Evolutionary conservation across 805 yeast species (phyloP).

Genomic region (Blastobotrys robertii): DNA sequence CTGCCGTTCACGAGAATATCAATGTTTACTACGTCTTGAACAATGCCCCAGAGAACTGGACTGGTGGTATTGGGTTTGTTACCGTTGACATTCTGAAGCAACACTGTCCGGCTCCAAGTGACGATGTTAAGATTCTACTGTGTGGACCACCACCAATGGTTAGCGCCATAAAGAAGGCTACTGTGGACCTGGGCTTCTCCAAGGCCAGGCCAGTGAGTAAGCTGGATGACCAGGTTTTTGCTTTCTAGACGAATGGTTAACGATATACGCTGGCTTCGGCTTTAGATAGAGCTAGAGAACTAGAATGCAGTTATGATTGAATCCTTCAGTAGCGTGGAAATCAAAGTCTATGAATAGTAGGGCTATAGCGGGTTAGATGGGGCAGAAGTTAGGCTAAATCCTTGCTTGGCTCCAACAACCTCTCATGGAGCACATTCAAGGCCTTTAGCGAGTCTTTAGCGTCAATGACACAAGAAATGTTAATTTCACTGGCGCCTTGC

Average conservation of each 20-base stretch:
- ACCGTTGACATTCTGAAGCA: slow-evolving; percentile 61
- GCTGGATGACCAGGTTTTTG: slow-evolving; percentile 83
- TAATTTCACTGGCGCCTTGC: slow-evolving; percentile 97
- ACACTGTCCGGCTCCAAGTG: slow-evolving; percentile 51
- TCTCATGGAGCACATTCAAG: slow-evolving; percentile 72
- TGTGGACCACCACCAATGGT: slow-evolving; percentile 97
- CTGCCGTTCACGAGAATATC: slow-evolving; percentile 42
- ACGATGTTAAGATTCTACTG: slow-evolving; percentile 57
- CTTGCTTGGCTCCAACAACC: slow-evolving; percentile 34
- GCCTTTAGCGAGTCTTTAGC: slow-evolving; percentile 79
- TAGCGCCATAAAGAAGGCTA: slow-evolving; percentile 71
- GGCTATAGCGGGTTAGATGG: too few species aligned
- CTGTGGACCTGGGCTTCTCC: slow-evolving; percentile 58
- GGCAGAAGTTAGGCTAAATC: too few species aligned
- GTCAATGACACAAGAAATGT: slow-evolving; percentile 89
- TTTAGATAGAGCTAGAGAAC: too few species aligned
- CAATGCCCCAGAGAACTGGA: slow-evolving; percentile 61
- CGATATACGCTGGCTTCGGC: too few species aligned
- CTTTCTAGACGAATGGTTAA: slow-evolving; percentile 45
- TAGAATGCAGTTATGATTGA: too few species aligned
- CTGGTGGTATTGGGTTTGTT: slow-evolving; percentile 76
- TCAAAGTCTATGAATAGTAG: too few species aligned
- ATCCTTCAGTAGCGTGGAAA: too few species aligned
- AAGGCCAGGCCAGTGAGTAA: slow-evolving; percentile 86
- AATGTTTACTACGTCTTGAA: slow-evolving; percentile 65